These are phyloP conservation scores for Erodium moschatum DNA, from an alignment of 441 rosid species.

Conservation along the genomic window DNA sequence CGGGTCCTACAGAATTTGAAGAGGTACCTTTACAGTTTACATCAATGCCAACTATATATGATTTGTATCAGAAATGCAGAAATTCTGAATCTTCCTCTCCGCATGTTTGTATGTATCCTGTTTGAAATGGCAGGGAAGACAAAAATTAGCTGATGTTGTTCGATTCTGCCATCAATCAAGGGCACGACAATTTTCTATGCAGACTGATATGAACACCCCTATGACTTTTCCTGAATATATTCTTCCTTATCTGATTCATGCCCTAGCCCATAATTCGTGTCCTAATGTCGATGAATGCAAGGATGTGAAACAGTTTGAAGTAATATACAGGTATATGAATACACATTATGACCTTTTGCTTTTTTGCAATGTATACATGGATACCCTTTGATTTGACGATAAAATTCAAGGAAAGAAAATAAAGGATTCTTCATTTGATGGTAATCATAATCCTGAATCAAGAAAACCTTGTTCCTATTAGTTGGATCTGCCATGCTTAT, in stretches of 20 bases:
- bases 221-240: constrained; percentile 57
- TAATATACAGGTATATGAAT: constrained; percentile 52
- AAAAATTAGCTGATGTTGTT: constrained; percentile 69
- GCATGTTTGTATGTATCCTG: constrained; percentile 14
- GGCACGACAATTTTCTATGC: constrained; percentile 63
- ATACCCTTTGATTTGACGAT: not conserved
- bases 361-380: constrained; percentile 10
- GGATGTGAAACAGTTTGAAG: constrained; percentile 78
- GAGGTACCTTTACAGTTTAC: constrained; percentile 46
- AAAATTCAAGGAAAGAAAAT: not conserved
- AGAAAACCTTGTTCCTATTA: not conserved
- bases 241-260: constrained; percentile 70
- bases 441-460: not conserved
- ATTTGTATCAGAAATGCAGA: constrained; percentile 13
- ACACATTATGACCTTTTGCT: constrained; percentile 10
- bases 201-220: constrained; percentile 51
- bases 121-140: constrained; percentile 69
- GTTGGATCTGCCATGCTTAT: too few relatives aligned
- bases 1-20: constrained; percentile 47
- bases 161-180: constrained; percentile 79
- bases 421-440: not conserved
- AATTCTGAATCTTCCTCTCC: constrained; percentile 13
- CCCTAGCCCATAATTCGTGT: constrained; percentile 83
- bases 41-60: not conserved
- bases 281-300: constrained; percentile 73